Base-by-base conservation (phyloP, 208 protist species). In the Borovskyia barvae region DNA sequence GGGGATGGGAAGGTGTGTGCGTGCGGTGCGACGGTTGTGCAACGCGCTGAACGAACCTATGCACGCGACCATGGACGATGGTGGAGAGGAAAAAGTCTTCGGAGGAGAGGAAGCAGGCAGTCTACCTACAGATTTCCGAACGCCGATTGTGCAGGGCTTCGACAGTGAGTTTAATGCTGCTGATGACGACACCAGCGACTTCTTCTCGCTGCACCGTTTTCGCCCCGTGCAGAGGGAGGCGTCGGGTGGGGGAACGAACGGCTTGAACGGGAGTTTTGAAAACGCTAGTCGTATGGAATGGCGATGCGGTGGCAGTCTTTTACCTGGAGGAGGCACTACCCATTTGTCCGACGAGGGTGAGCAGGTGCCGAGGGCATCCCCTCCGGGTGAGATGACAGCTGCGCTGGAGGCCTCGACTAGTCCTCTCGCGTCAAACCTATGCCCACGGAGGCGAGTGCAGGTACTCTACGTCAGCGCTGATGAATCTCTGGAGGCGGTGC, bases 381-480 rank as follows among this genome's bases (percentile, higher is more conserved):
- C 26, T 0, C 24, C 19, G n/a, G 51, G 45, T 42, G 51, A 6
- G 14, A 41, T 22, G 12, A 12, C 17, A 25, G 22, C 8, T 0
- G n/a, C n/a, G n/a, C n/a, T n/a, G n/a, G n/a, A n/a, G n/a, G n/a
- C n/a, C n/a, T n/a, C n/a, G n/a, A n/a, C n/a, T n/a, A n/a, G n/a
- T n/a, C 46, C 25, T 5, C 22, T 5, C 14, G 26, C 29, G 1
- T 8, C 39, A 0, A 57, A 52, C 0, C 36, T 8, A 25, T 12
- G 11, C 17, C 46, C 60, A n/a, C 36, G 17, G 1, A 37, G 41
- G 4, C 59, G 50, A 24, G 73, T 86, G 36, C 73, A 80, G 25
- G 75, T 87, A 15, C 28, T 91, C n/a, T 91, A 85, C 60, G 28
- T 91, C 33, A 82, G 75, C 58, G 69, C 70, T 1, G 84, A 91